Percentiles rank a stretch among this genome's conserved stretches.
These are phyloP conservation scores for Myxozyma mucilagina DNA, from an alignment of 805 yeast species.

Conservation along the genomic window DNA sequence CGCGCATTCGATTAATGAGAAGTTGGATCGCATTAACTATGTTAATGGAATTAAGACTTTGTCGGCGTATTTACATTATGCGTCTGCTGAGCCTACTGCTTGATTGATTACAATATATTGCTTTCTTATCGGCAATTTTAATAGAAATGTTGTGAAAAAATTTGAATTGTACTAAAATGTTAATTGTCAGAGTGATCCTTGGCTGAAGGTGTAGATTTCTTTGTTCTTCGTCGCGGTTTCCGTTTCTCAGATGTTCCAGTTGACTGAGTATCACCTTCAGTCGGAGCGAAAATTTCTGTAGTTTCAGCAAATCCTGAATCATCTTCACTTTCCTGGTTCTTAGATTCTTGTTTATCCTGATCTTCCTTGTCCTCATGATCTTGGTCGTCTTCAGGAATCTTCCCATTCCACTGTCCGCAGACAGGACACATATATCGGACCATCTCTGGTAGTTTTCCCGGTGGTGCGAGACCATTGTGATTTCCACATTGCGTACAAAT, in stretches of 20 bases:
- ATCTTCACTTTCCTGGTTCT: neutral
- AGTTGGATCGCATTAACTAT: conserved; percentile 83
- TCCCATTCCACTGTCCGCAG: conserved; percentile 49
- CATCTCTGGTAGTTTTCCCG: conserved; percentile 53
- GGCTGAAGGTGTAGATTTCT: neutral
- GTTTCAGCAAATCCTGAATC: too few species aligned
- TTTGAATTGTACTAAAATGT: too few species aligned
- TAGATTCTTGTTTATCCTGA: neutral
- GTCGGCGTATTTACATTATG: conserved; percentile 90
- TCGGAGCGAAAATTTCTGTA: too few species aligned
- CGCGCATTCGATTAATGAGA: conserved; percentile 97
- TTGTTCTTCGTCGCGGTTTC: neutral
- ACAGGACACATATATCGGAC: conserved; percentile 64
- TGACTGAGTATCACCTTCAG: too few species aligned
- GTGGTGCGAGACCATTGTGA: conserved; percentile 84
- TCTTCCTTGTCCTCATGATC: neutral
- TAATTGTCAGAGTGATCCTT: neutral
- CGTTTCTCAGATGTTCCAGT: too few species aligned
- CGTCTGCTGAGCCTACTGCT: conserved; percentile 38
- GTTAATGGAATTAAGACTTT: conserved; percentile 91
- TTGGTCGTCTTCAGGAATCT: neutral
- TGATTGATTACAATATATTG: neutral
- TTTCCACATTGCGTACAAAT: conserved; percentile 64
- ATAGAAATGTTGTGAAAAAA: too few species aligned
- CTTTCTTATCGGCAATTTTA: neutral